Evolutionary conservation across 164 flowering plant species (phyloP).

Genomic region (Vitis amurensis): DNA sequence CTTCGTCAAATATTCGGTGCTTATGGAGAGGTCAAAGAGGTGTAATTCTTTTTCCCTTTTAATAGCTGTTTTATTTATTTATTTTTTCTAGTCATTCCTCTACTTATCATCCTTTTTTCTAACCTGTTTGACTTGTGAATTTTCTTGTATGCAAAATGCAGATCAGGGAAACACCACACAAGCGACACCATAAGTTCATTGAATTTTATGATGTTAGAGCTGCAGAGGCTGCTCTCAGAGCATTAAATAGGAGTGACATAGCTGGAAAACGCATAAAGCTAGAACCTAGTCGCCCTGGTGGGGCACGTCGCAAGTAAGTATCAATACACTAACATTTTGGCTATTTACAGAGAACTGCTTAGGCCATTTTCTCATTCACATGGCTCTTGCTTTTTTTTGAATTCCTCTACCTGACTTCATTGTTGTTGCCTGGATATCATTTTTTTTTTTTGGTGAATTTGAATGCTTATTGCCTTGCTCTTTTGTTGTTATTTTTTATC

Average conservation of each 20-base stretch:
- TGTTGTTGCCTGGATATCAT: not conserved
- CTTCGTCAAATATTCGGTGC: slow-evolving; percentile 89
- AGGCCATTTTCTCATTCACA: not conserved
- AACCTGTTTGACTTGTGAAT: slow-evolving; percentile 5
- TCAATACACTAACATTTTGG: not conserved
- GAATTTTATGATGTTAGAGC: slow-evolving; percentile 97
- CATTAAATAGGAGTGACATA: slow-evolving; percentile 88
- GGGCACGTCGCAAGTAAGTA: slow-evolving; percentile 88
- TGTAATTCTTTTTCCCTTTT: slow-evolving; percentile 17
- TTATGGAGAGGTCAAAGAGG: slow-evolving; percentile 97
- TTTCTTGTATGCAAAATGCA: slow-evolving; percentile 30
- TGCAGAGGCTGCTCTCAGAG: slow-evolving; percentile 89
- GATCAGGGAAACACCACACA: slow-evolving; percentile 98
- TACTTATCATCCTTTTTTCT: slow-evolving; percentile 7
- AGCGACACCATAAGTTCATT: slow-evolving; percentile 91
- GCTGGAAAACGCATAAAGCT: slow-evolving; percentile 97
- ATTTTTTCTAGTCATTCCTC: not conserved
- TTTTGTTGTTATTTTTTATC: not conserved
- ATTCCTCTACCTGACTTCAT: too few species aligned
- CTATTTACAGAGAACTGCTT: not conserved
- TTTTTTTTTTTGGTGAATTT: not conserved
- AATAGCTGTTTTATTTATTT: not conserved
- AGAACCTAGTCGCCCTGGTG: slow-evolving; percentile 98
- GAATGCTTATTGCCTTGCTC: not conserved
- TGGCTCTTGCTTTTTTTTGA: not conserved